phyloP scores from a whole-genome alignment of 148 eudicot genomes.

The Rhododendron griersonianum region DNA sequence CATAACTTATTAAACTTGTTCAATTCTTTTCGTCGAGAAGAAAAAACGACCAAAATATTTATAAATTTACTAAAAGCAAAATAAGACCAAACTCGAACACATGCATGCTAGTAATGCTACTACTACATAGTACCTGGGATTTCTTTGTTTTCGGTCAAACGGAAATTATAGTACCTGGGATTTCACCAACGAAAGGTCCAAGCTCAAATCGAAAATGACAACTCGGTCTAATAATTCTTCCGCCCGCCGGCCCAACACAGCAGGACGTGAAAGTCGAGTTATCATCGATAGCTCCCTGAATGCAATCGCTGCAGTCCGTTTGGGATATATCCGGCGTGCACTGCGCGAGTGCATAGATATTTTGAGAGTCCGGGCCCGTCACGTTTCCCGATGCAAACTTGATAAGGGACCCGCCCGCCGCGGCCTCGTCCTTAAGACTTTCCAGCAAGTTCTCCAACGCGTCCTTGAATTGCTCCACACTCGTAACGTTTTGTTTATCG shows the following conservation, averaged over 20 bases:
- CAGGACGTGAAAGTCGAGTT: neutral
- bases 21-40: too few species aligned
- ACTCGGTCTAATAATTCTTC: neutral
- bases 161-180: neutral
- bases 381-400: constrained; percentile 29
- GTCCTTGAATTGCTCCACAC: constrained; percentile 3
- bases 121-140: neutral
- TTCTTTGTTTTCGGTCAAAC: neutral
- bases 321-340: constrained; percentile 40
- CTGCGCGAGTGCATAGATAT: constrained; percentile 28
- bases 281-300: constrained; percentile 5
- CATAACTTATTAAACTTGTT: too few species aligned
- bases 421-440: constrained; percentile 20
- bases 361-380: neutral
- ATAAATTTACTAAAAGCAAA: too few species aligned
- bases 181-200: neutral
- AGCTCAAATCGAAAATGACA: neutral
- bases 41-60: too few species aligned
- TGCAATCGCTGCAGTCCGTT: constrained; percentile 22
- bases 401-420: constrained; percentile 16
- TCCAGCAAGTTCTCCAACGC: constrained; percentile 15
- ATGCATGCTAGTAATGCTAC: too few species aligned
- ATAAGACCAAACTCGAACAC: too few species aligned
- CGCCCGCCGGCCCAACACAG: neutral
- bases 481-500: neutral